Evolutionary conservation across 139 green algal species (phyloP), one percentile per base, ranked within the genome.

Genomic region (Coelastrella sp.): DNA sequence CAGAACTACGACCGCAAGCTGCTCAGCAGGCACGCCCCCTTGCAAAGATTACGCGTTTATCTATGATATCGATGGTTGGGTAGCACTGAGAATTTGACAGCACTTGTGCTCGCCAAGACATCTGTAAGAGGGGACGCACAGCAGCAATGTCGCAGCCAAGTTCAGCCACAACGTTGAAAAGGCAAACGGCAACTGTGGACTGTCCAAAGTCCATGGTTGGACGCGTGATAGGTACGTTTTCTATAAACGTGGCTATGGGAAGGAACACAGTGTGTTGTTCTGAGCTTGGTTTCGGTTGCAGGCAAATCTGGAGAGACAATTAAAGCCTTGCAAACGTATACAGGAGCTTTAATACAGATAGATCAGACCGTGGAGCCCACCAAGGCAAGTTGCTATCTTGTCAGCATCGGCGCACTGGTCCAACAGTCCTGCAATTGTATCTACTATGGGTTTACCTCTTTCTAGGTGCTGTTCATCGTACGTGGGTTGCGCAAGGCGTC

Each of bases 181-280:
- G 83, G 23, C 73, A 83, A 60, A 88, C 83, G 50, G 83, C 83
- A 9, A 88, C 83, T 5, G 79, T 93, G 5, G 73, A 85, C 32
- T 98, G 96, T 88, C 95, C 95, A 27, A 98, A 98, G 88, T 80
- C 85, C 2, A 97, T 97, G 91, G 93, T 98, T 0, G 96, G 96
- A 0, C 92, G 95, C 21, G 93, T 98, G 2, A 98, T 98, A 62
- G 96, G 96, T 62, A 97, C 96, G 87, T 93, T n/a, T n/a, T n/a
- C 53, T 32, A 21, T n/a, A 27, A 64, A 27, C 21, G 53, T 32
- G 53, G 6, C 19, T 27, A 19, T 64, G 53, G 27, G 53, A 19
- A 19, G 21, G 21, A 32, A 64, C 53, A 32, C 21, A 64, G 53
- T 21, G 17, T n/a, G n/a, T n/a, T n/a, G n/a, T n/a, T n/a, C n/a